phyloP scores from a whole-genome alignment of 1,284 basidiomycete genomes.

The Chalciporus sp. region DNA sequence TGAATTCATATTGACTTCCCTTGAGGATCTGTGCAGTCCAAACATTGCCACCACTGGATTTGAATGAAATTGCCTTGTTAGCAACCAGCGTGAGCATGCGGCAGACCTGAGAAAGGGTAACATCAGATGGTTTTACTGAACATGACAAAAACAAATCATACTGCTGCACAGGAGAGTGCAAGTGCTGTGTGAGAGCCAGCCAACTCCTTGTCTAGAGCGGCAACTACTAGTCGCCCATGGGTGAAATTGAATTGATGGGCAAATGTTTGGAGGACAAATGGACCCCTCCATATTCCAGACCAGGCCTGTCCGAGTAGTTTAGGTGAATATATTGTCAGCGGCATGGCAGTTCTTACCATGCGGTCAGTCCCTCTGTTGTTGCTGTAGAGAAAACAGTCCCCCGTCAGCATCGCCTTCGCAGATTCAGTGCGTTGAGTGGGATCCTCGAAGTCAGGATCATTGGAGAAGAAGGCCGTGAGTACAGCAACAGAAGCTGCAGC shows the following conservation, averaged over 20 bases:
- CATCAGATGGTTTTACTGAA: too few relatives aligned
- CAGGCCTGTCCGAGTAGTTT: not conserved
- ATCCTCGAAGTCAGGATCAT: not conserved
- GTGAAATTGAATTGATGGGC: slow-evolving; percentile 4
- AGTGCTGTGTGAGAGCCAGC: not conserved
- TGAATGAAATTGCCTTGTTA: not conserved
- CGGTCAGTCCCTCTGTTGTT: not conserved
- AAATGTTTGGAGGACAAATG: slow-evolving; percentile 5
- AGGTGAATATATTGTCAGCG: not conserved
- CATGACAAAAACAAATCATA: not conserved
- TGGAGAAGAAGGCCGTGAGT: not conserved
- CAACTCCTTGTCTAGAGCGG: not conserved
- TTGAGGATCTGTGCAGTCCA: not conserved
- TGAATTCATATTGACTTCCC: slow-evolving; percentile 3
- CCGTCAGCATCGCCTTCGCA: not conserved
- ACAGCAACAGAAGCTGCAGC: not conserved
- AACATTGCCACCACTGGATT: not conserved
- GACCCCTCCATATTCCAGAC: slow-evolving; percentile 3
- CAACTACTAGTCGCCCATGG: not conserved
- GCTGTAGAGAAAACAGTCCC: not conserved
- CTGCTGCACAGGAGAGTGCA: not conserved
- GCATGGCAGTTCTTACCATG: not conserved
- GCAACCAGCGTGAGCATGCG: not conserved
- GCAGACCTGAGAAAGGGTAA: not conserved
- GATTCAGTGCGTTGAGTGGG: not conserved